A percentile compares a stretch with the other conserved stretches of the same genome.
These are phyloP conservation scores for Fusarium pilosicola DNA, from an alignment of 2,329 filamentous ascomycete genomes.

Conservation along the genomic window DNA sequence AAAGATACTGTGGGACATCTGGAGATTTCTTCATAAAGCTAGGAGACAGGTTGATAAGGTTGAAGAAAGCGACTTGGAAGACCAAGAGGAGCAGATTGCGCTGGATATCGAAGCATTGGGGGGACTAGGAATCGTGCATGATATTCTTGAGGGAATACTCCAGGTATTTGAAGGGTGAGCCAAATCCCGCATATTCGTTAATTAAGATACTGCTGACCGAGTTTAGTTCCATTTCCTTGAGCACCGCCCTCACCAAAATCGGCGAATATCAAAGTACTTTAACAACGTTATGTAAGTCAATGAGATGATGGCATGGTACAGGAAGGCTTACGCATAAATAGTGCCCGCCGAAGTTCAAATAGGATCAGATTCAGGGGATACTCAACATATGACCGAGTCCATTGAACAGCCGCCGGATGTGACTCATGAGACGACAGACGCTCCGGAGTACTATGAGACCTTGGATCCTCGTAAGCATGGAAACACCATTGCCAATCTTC, in stretches of 20 bases:
- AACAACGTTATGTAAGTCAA: fast-evolving
- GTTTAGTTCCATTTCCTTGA: fast-evolving
- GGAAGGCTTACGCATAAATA: neutral
- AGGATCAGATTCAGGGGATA: fast-evolving
- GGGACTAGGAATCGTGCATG: fast-evolving
- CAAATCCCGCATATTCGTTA: fast-evolving
- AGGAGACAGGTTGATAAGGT: fast-evolving
- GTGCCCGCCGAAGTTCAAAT: fast-evolving
- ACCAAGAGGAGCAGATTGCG: fast-evolving
- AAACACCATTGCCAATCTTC: fast-evolving
- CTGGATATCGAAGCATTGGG: fast-evolving
- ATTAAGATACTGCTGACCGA: neutral
- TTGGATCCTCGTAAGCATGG: neutral
- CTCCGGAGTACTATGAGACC: neutral
- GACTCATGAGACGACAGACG: fast-evolving
- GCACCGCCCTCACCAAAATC: fast-evolving
- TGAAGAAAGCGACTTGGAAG: fast-evolving
- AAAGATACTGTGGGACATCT: fast-evolving
- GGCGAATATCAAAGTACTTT: fast-evolving
- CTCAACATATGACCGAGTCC: neutral
- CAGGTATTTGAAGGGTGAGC: neutral
- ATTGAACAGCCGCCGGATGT: fast-evolving
- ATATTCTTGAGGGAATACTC: neutral
- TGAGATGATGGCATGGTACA: fast-evolving
- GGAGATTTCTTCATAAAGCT: fast-evolving